Base-by-base conservation (phyloP, 73 alveolate genomes). In the Paramecium sexaurelia region DNA sequence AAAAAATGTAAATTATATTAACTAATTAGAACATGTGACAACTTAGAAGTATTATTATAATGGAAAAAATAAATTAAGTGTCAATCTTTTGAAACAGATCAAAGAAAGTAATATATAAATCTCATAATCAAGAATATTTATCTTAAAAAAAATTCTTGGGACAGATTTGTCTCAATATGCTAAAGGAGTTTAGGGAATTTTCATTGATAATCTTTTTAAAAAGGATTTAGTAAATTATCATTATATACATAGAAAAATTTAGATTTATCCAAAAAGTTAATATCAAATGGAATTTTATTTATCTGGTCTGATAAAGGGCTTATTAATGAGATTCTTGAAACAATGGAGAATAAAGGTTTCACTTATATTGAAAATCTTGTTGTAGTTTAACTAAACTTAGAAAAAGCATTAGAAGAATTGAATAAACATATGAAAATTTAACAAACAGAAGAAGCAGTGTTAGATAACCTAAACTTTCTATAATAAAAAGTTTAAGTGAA, bases 251-350 rank as follows among this genome's bases (percentile, higher is more conserved):
- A 71, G 86, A 71, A 71, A 71, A 29, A 71, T 33, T 71, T 71
- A 71, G 86, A 71, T 71, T 17, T 71, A 32, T 71, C 86, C 17
- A 71, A 37, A 36, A 71, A 71, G 20, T 19, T 71, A 35, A 32
- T 71, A 36, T 37, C 86, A 1, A 86, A 86, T 66, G 93, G 93
- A 55, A 86, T 86, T 37, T 11, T 86, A n/a, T 86, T 86, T 86
- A 86, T 86, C 2, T 86, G 93, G 93, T 61, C 87, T 19, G 93
- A 86, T 61, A 86, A 86, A 37, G 75, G 43, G 8, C 47, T 57
- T 22, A 61, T 86, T 24, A 40, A 55, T 45, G 61, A 86, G 37
- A 86, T 86, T 20, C 87, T 86, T 6, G 87, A 61, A 35, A 57
- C 47, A 1, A 57, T 86, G 87, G 93, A 86, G 33, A 35, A 66